These are phyloP conservation scores for Blastocladiella emersonii DNA, from an alignment of 371 early-diverging fungal genomes.

Conservation along the genomic window DNA sequence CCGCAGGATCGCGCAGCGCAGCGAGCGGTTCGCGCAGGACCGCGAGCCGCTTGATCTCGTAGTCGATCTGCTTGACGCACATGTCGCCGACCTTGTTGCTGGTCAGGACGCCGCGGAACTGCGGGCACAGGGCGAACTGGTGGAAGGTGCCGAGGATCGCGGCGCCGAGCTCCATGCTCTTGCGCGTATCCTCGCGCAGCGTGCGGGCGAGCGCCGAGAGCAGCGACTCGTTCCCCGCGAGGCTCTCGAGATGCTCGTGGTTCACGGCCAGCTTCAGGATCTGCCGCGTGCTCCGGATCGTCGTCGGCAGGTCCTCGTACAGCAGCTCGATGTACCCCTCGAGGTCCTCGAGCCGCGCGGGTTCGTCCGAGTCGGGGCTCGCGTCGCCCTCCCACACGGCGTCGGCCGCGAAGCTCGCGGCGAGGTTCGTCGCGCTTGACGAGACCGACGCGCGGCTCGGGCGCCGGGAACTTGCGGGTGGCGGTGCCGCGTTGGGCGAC, in stretches of 20 bases:
- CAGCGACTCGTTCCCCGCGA: conserved; percentile 26
- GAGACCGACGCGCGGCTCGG: no score
- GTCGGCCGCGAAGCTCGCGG: no score
- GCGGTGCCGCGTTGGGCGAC: background rate
- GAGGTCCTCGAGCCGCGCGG: conserved; percentile 10
- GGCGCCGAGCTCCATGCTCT: conserved; percentile 27
- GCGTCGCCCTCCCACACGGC: background rate
- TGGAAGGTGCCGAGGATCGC: conserved; percentile 34
- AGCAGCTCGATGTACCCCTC: conserved; percentile 33
- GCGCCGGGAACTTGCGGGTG: background rate
- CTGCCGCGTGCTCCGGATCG: conserved; percentile 24
- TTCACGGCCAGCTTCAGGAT: conserved; percentile 22
- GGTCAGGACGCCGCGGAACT: conserved; percentile 27
- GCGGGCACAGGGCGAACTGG: conserved; percentile 28
- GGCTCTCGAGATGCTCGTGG: conserved; percentile 19
- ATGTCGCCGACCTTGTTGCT: conserved; percentile 35
- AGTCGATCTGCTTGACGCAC: conserved; percentile 28
- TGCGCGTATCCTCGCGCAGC: conserved; percentile 30
- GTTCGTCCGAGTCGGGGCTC: background rate
- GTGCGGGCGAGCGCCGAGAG: conserved; percentile 35
- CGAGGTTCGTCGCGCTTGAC: background rate
- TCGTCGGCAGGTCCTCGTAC: conserved; percentile 36
- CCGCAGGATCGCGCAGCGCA: background rate
- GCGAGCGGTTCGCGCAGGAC: conserved; percentile 7
- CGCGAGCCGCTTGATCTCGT: conserved; percentile 23